phyloP scores from a whole-genome alignment of 1,139 yeast species.

The Yamadazyma sp. region DNA sequence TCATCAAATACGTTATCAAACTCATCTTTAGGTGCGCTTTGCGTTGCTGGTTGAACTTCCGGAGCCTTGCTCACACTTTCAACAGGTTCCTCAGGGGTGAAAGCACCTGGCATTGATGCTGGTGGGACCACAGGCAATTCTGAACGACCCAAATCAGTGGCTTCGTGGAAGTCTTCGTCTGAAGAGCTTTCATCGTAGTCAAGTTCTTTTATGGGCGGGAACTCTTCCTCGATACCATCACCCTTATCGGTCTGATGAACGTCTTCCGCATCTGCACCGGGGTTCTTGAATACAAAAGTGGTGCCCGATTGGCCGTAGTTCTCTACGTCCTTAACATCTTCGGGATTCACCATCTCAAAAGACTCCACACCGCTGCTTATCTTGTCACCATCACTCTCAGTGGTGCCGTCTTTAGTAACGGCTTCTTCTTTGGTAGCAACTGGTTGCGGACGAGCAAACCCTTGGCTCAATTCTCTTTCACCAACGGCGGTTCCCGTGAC shows the following conservation, averaged over 20 bases:
- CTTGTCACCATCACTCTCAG: conserved; percentile 37
- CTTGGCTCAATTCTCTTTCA: conserved; percentile 5
- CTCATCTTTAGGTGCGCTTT: conserved; percentile 19
- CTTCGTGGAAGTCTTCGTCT: conserved; percentile 23
- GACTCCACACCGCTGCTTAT: conserved; percentile 51
- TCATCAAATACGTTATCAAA: conserved; percentile 41
- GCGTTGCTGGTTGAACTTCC: neutral
- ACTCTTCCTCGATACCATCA: conserved; percentile 42
- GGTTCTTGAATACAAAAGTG: conserved; percentile 15
- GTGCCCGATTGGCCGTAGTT: conserved; percentile 3
- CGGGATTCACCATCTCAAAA: conserved; percentile 54
- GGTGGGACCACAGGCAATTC: neutral
- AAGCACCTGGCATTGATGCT: conserved; percentile 4
- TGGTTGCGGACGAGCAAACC: conserved; percentile 10
- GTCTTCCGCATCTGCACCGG: conserved; percentile 2
- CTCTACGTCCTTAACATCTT: conserved; percentile 30
- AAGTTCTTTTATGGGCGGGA: conserved; percentile 71
- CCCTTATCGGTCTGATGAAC: neutral
- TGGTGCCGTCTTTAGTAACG: conserved; percentile 14
- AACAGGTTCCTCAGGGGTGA: conserved; percentile 3
- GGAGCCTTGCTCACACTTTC: too few relatives aligned
- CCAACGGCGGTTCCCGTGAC: conserved; percentile 18
- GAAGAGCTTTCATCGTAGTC: conserved; percentile 58
- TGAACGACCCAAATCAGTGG: conserved; percentile 10
- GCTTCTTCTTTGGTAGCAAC: conserved; percentile 3